phyloP scores from a whole-genome alignment of 164 flowering plant species.

The Stephania cephalantha region DNA sequence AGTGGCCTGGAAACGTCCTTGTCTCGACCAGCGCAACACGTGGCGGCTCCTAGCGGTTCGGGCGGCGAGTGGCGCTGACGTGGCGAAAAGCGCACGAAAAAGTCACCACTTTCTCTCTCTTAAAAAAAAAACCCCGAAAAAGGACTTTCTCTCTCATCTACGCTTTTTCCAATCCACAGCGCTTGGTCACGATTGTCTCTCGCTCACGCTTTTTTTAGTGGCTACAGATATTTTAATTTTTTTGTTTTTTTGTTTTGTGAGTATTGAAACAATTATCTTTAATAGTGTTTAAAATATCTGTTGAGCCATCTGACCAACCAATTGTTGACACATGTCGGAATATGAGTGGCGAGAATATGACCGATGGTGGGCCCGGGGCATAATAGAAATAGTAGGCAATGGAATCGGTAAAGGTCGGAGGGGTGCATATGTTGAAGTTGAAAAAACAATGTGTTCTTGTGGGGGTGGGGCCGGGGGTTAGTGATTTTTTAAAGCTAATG shows the following conservation, averaged over 20 bases:
- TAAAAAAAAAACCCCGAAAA: too few relatives aligned
- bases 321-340: not conserved
- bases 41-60: conserved; percentile 6
- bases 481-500: too few relatives aligned
- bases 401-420: not conserved
- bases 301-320: not conserved
- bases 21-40: conserved; percentile 4
- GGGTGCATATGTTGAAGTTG: too few relatives aligned
- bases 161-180: conserved; percentile 20
- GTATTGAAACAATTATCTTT: conserved; percentile 4
- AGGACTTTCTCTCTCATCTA: not conserved
- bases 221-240: conserved; percentile 18
- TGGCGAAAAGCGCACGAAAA: conserved; percentile 26
- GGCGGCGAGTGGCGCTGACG: conserved; percentile 23
- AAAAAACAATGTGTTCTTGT: too few relatives aligned
- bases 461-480: too few relatives aligned
- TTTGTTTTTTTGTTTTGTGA: conserved; percentile 4
- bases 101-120: not conserved
- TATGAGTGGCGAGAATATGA: not conserved
- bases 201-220: conserved; percentile 4
- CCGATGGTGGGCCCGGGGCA: not conserved
- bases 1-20: conserved; percentile 12
- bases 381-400: not conserved
- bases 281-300: not conserved
- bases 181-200: conserved; percentile 12